phyloP scores from a whole-genome alignment of 1,284 basidiomycete species.

The Jaminaea rosea region DNA sequence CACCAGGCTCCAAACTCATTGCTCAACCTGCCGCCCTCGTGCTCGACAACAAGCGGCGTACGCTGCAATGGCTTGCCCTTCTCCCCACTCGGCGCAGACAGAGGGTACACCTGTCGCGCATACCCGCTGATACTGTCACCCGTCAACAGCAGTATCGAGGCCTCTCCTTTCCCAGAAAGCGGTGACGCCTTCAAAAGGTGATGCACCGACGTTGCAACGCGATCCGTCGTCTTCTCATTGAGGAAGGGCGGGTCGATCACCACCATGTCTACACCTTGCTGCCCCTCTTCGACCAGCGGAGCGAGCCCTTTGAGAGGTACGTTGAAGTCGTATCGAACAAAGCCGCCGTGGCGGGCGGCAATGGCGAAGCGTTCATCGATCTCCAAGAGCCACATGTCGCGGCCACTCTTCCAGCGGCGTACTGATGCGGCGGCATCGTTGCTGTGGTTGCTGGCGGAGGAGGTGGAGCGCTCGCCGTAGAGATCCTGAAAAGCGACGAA shows the following conservation, averaged over 20 bases:
- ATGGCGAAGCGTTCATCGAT: conserved; percentile 1
- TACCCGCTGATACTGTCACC: conserved; percentile 1
- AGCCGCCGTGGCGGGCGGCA: neutral
- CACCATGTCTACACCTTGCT: conserved; percentile 2
- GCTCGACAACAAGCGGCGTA: conserved; percentile 4
- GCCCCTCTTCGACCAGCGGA: neutral
- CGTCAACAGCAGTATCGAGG: conserved; percentile 1
- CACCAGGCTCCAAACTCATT: conserved; percentile 6
- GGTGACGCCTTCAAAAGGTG: neutral
- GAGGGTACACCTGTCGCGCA: conserved; percentile 2
- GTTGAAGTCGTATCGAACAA: conserved; percentile 5
- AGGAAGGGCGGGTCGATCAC: conserved; percentile 8
- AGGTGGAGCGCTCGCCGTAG: neutral
- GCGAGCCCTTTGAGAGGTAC: neutral
- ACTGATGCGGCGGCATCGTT: too few relatives aligned
- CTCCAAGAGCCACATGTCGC: conserved; percentile 1
- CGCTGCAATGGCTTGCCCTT: neutral
- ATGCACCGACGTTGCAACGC: neutral
- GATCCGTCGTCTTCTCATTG: conserved; percentile 3
- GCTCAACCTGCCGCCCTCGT: neutral
- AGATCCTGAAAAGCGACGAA: conserved; percentile 3
- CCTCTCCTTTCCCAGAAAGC: neutral
- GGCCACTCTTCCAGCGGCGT: too few relatives aligned
- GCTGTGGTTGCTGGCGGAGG: neutral
- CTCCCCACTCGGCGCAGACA: too few relatives aligned